A percentile compares a stretch with the other conserved stretches of the same genome.
Conservation (phyloP, 2,329 filamentous ascomycete genomes). For the Aureobasidium sp. region DNA sequence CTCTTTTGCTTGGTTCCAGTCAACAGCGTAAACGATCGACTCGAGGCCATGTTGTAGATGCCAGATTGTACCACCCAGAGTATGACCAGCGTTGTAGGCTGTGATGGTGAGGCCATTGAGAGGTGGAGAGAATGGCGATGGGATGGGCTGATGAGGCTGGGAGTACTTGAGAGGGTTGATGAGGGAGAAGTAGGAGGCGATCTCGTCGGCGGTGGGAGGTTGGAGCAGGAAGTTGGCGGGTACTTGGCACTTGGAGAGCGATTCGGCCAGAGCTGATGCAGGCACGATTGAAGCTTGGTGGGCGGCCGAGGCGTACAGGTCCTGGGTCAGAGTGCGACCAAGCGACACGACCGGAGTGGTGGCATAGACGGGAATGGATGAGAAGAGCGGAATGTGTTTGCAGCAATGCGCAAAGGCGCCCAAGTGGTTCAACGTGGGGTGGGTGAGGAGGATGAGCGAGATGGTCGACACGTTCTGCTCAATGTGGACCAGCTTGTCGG, state of each 20-base stretch:
- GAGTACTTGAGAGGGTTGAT: slow-evolving; percentile 95
- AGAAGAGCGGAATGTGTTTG: slow-evolving; percentile 90
- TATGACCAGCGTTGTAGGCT: slow-evolving; percentile 93
- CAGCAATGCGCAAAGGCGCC: slow-evolving; percentile 94
- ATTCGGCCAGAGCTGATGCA: slow-evolving; percentile 62
- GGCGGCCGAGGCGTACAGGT: slow-evolving; percentile 84
- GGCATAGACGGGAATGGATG: slow-evolving; percentile 87
- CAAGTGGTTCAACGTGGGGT: slow-evolving; percentile 84
- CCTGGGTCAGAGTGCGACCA: slow-evolving; percentile 81
- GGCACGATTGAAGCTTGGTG: slow-evolving; percentile 81
- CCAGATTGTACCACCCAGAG: slow-evolving; percentile 95
- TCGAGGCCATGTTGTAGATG: slow-evolving; percentile 95
- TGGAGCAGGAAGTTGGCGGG: slow-evolving; percentile 50
- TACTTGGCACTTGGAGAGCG: slow-evolving; percentile 46
- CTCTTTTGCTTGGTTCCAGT: slow-evolving; percentile 97
- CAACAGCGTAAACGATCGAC: slow-evolving; percentile 93
- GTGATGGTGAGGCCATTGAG: slow-evolving; percentile 90
- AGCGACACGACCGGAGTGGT: slow-evolving; percentile 90
- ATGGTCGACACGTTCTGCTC: slow-evolving; percentile 92
- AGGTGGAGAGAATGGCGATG: slow-evolving; percentile 80
- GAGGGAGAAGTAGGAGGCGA: slow-evolving; percentile 81
- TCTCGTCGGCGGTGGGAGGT: slow-evolving; percentile 78
- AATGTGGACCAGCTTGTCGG: slow-evolving; percentile 72
- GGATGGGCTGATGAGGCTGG: slow-evolving; percentile 83
- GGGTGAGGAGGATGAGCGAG: slow-evolving; percentile 88